phyloP scores from a whole-genome alignment of 2,329 filamentous ascomycete genomes.

The Scedosporium dehoogii region DNA sequence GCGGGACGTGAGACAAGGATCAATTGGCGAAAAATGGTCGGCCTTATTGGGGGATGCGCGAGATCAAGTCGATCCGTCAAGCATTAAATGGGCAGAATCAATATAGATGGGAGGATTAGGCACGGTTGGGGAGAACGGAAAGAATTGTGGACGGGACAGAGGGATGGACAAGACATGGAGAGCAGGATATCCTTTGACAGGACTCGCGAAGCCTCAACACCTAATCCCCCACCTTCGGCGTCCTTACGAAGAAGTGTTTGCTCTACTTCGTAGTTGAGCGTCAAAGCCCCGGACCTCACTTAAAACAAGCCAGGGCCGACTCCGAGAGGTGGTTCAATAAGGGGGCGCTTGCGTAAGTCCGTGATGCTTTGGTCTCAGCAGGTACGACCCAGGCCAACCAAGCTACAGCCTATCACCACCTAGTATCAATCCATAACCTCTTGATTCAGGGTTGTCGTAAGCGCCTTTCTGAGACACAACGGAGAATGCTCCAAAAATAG shows the following conservation, averaged over 20 bases:
- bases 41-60: not conserved
- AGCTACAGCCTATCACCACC: too few relatives aligned
- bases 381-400: not conserved
- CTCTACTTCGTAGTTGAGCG: too few relatives aligned
- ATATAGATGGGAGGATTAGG: too few relatives aligned
- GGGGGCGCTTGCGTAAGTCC: not conserved
- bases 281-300: too few relatives aligned
- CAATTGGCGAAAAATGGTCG: not conserved
- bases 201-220: not conserved
- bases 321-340: not conserved
- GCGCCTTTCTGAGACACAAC: too few relatives aligned
- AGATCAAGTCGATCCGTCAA: not conserved
- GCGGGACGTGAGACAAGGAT: not conserved
- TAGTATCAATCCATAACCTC: too few relatives aligned
- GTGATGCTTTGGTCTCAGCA: not conserved
- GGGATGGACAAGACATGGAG: not conserved
- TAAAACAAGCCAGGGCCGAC: too few relatives aligned
- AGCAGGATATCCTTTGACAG: not conserved
- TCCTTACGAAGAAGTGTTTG: not conserved
- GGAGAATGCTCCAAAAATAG: too few relatives aligned
- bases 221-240: not conserved
- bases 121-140: too few relatives aligned
- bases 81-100: not conserved
- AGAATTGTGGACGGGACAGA: not conserved
- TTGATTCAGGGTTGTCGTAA: too few relatives aligned